A percentile compares a stretch with the other conserved stretches of the same genome.
Evolutionary conservation across 176 grass and related monocot species (phyloP).

Genomic region (Hyparrhenia diplandra): DNA sequence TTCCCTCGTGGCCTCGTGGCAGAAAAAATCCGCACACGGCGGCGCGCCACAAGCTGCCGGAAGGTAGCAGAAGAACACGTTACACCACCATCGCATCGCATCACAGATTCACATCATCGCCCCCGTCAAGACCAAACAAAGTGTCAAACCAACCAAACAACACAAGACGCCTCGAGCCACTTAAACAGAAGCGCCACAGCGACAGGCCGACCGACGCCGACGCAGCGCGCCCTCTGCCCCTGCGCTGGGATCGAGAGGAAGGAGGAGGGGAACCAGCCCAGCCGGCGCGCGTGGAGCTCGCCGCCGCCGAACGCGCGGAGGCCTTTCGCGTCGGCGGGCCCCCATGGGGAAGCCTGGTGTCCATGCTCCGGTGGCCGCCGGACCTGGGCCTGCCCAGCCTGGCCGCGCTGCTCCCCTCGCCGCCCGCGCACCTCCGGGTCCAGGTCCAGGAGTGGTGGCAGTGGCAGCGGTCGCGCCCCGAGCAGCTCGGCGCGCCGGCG

Average conservation of each 20-base stretch:
- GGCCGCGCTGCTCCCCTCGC: conserved; percentile 34
- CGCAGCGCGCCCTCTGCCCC: too few relatives aligned
- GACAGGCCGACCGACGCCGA: conserved; percentile 13
- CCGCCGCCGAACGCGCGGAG: not conserved
- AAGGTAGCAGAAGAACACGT: conserved; percentile 10
- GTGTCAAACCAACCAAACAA: not conserved
- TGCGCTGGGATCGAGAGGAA: too few relatives aligned
- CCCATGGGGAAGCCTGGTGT: conserved; percentile 55
- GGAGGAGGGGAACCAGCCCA: not conserved
- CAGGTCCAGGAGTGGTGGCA: conserved; percentile 26
- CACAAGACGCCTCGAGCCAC: conserved; percentile 1
- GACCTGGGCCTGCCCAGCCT: conserved; percentile 50
- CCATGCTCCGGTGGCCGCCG: conserved; percentile 61
- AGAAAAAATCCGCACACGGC: not conserved
- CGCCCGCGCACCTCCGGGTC: conserved; percentile 12
- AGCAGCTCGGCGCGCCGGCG: conserved; percentile 26
- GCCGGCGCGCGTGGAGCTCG: not conserved
- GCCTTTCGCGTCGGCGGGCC: not conserved
- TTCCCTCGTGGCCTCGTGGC: not conserved
- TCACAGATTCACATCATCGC: not conserved
- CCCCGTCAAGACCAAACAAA: not conserved
- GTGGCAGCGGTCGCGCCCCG: not conserved
- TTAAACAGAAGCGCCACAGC: not conserved
- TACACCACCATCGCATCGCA: not conserved
- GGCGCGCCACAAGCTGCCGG: not conserved